Evolutionary conservation across 768 basidiomycete species (phyloP).

Genomic region (Amyloporia xantha): DNA sequence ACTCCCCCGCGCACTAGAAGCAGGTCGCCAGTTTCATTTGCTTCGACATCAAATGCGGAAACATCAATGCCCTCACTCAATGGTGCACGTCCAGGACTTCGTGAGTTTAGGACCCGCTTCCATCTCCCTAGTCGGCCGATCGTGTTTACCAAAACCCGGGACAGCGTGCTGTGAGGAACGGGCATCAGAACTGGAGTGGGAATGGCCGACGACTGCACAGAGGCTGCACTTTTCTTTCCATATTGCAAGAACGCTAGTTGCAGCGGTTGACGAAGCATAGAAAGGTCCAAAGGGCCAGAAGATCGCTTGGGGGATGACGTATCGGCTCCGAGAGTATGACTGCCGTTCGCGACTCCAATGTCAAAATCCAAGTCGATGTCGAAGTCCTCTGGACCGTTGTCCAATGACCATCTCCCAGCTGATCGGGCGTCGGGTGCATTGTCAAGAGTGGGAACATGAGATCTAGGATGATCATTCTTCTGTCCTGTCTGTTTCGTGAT

Average conservation of each 20-base stretch:
- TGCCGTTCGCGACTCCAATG: constrained; percentile 13
- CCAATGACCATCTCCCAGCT: constrained; percentile 27
- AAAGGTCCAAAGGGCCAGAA: constrained; percentile 32
- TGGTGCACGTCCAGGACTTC: constrained; percentile 30
- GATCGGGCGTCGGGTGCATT: constrained; percentile 36
- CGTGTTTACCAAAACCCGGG: constrained; percentile 73
- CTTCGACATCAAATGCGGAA: constrained; percentile 67
- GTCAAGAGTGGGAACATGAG: background rate
- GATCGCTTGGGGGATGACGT: background rate
- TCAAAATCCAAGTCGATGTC: constrained; percentile 76
- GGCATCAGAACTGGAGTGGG: constrained; percentile 42
- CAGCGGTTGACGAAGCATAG: constrained; percentile 59
- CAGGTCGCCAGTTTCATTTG: constrained; percentile 53
- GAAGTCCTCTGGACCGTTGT: constrained; percentile 47
- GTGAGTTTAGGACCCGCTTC: constrained; percentile 66
- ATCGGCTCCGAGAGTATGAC: constrained; percentile 4
- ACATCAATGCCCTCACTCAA: constrained; percentile 40
- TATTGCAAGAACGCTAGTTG: constrained; percentile 45
- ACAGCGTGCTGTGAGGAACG: constrained; percentile 56
- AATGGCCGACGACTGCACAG: constrained; percentile 26
- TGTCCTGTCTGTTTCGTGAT: too few species aligned
- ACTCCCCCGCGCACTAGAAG: constrained; percentile 56
- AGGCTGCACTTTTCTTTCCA: constrained; percentile 29
- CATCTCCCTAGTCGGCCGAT: constrained; percentile 78
- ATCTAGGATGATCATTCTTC: background rate